These are phyloP conservation scores for Immersiella caudata DNA, from an alignment of 495 filamentous ascomycete genomes.

Conservation along the genomic window DNA sequence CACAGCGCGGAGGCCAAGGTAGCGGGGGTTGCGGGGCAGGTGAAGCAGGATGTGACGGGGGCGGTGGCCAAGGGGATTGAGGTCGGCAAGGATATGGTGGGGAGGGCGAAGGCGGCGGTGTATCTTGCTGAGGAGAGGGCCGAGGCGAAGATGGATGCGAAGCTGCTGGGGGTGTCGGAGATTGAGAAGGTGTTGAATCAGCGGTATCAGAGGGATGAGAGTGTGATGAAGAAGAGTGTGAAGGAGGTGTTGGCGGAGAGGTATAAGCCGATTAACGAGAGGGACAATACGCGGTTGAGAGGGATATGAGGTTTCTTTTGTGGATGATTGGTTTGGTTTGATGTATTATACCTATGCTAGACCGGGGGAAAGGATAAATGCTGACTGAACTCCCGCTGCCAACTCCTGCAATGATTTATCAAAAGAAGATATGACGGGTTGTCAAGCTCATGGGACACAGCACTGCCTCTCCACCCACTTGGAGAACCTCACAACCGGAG, in stretches of 20 bases:
- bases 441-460: not conserved
- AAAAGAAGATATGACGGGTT: not conserved
- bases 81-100: conserved; percentile 29
- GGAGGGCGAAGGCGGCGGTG: conserved; percentile 33
- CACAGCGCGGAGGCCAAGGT: conserved; percentile 20
- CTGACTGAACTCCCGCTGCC: not conserved
- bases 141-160: conserved; percentile 32
- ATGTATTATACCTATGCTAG: conserved; percentile 1
- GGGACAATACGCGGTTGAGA: conserved; percentile 41
- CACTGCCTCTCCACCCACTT: conserved; percentile 45
- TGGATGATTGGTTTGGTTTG: not conserved
- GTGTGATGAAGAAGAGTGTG: conserved; percentile 40
- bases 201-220: conserved; percentile 46
- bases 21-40: conserved; percentile 26
- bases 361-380: not conserved
- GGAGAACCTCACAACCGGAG: conserved; percentile 48
- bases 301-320: conserved; percentile 15
- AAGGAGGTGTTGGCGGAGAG: conserved; percentile 50
- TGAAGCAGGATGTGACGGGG: conserved; percentile 22
- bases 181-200: conserved; percentile 52
- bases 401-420: not conserved
- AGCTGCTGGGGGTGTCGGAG: conserved; percentile 37
- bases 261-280: conserved; percentile 48
- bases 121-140: conserved; percentile 33
- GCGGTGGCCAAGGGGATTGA: conserved; percentile 36